Evolutionary conservation across 306 rosid genomes (phyloP), one percentile per base, ranked within the genome.

Genomic region (Quercus aquifolioides): DNA sequence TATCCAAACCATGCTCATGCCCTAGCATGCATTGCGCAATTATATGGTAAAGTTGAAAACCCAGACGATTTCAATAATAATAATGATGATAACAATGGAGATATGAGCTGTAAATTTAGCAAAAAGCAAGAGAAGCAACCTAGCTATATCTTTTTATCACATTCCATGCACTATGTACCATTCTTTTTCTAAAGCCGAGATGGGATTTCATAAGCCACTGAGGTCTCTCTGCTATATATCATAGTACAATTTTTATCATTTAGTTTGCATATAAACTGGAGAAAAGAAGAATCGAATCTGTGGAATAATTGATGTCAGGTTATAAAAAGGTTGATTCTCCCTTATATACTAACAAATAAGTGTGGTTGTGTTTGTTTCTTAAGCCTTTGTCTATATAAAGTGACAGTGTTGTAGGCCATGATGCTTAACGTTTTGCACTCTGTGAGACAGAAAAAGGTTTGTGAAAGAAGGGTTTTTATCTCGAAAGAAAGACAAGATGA

Each of bases 41-140:
- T 74, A 60, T 20, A 59, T 43, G 63, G 55, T 41, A 41, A 72
- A 65, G 55, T 11, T 20, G 5, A 17, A 74, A 51, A 68, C 38
- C 31, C 7, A 49, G 12, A 41, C 30, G 70, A 33, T 68, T 41
- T 41, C 46, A 41, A 41, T 73, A 58, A 60, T 79, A 10, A 67
- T n/a, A 56, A 74, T 71, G 73, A 73, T 60, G 65, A 73, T 31
- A 74, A 76, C 73, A 69, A 43, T 70, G 17, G 81, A 80, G 77
- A 73, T 67, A 55, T 86, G 86, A 81, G 78, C 86, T 86, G 89
- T 86, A 79, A 78, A 76, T 81, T 52, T 71, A 38, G 59, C 23
- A 51, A 71, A 71, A 76, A 81, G 55, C 46, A 57, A 76, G 49
- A 13, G 64, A 68, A 55, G 21, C 57, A 25, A 35, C 3, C 26